Base-by-base conservation (phyloP, 345 rosid genomes). In the Populus nigra region DNA sequence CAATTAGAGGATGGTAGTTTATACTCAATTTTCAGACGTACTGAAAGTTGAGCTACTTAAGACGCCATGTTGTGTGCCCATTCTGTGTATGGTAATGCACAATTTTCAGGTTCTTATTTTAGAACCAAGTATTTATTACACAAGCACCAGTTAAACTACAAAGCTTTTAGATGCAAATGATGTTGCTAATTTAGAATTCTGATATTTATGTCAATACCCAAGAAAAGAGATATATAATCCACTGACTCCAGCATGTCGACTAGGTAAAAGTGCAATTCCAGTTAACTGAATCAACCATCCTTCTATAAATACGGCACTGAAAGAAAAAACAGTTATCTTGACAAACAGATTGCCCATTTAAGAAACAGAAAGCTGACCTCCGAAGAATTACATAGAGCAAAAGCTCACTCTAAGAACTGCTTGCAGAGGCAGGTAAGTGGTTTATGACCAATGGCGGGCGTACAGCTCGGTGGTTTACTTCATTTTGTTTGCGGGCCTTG, bases 401-500 rank as follows among this genome's bases (percentile, higher is more conserved):
- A 47, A n/a, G 45, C 49, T 25, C 3, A 17, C 10, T 53, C 84
- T 68, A 83, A n/a, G 90, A 68, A 31, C 68, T 75, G 50, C 85
- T 73, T 31, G 80, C 81, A 76, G 89, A 61, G 55, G 59, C 36
- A 57, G 88, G 85, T 62, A 62, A 83, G 77, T 91, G 95, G 84
- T 74, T 88, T 63, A 90, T 57, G 73, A 91, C 88, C 80, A 91
- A 72, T 3, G 94, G 90, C 3, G 91, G 89, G 5, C 91, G 88
- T 2, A 90, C 8, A 77, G 95, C 89, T 74, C 68, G 83, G 80
- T 90, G 93, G 22, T 83, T 85, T 49, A 87, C 91, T 61, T 77
- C 78, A 23, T 88, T 89, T 49, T 90, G 83, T 78, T 90, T 91
- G 23, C 97, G 97, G 65, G 92, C 95, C 72, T 87, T 88, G 71